phyloP scores from a whole-genome alignment of 169 alveolate genomes.

The Plasmodium yoelii region DNA sequence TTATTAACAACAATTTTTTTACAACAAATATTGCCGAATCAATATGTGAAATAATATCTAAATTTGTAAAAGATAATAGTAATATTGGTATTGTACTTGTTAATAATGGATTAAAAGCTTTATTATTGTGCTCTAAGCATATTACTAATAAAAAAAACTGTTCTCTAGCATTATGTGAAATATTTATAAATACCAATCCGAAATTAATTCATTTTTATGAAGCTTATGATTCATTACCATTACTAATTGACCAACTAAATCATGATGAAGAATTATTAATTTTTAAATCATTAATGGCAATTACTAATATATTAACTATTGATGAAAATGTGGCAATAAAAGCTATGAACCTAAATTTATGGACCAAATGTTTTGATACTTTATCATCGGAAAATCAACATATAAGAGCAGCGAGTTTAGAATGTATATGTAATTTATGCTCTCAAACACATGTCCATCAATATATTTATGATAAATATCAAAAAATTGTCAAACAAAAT shows the following conservation, averaged over 20 bases:
- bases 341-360: slow-evolving; percentile 67
- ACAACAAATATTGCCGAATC: slow-evolving; percentile 72
- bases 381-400: slow-evolving; percentile 59
- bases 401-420: slow-evolving; percentile 61
- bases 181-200: slow-evolving; percentile 68
- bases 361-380: slow-evolving; percentile 69
- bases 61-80: slow-evolving; percentile 36
- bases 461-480: slow-evolving; percentile 64
- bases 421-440: slow-evolving; percentile 74
- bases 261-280: slow-evolving; percentile 56
- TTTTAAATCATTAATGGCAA: slow-evolving; percentile 70
- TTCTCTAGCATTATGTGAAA: slow-evolving; percentile 70
- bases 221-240: slow-evolving; percentile 74
- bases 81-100: slow-evolving; percentile 61
- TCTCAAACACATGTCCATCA: slow-evolving; percentile 72
- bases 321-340: slow-evolving; percentile 72
- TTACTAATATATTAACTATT: slow-evolving; percentile 70
- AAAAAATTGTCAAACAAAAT: slow-evolving; percentile 26
- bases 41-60: slow-evolving; percentile 55
- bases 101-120: slow-evolving; percentile 68
- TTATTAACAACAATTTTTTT: slow-evolving; percentile 64
- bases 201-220: slow-evolving; percentile 73
- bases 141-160: slow-evolving; percentile 61
- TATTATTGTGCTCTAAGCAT: slow-evolving; percentile 53
- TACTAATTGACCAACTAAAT: slow-evolving; percentile 49